Base-by-base conservation (phyloP, 768 basidiomycete species). In the Termitomyces heimii region DNA sequence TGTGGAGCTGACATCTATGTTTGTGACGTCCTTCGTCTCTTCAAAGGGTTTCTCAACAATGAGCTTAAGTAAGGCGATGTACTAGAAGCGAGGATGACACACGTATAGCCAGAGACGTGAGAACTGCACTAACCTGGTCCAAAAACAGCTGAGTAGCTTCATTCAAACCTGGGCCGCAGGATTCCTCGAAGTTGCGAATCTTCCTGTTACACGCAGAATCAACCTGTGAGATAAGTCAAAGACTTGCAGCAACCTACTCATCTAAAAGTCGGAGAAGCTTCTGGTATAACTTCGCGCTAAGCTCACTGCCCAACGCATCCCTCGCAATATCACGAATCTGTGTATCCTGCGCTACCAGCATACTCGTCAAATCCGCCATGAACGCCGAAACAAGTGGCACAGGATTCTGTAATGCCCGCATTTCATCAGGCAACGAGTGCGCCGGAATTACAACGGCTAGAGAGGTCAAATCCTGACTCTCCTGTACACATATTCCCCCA, bases 271-370 rank as follows among this genome's bases (percentile, higher is more conserved):
- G 82, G 50, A 95, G 76, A 31, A 95, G 71, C 56, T 77, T 79
- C 22, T 80, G 74, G 63, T 90, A 89, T 47, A 92, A 72, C 46
- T 81, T 77, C 28, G 86, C 84, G 59, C 84, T 86, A 20, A 95
- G 75, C 63, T 97, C 94, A 14, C 77, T 75, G 2, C 93, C 92
- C 18, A 97, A 70, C 0, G 92, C 90, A 54, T 93, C 92, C 61
- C 84, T 81, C 2, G 89, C 89, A 12, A 84, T 77, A 63, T 96
- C 89, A n/a, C 92, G 82, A 35, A 88, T 80, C 44, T 81, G 77
- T 6, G 83, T 75, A 51, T 82, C 80, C 13, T 84, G 81, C n/a
- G 77, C 73, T 18, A 88, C 73, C 45, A 95, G 73, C 42, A 88
- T 73, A 37, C 82, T 82, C n/a, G 91, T 86, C 31, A 91, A 75